Evolutionary conservation across 305 asterid species (phyloP), one percentile per base, ranked within the genome.

Genomic region (Fraxinus dipetala): DNA sequence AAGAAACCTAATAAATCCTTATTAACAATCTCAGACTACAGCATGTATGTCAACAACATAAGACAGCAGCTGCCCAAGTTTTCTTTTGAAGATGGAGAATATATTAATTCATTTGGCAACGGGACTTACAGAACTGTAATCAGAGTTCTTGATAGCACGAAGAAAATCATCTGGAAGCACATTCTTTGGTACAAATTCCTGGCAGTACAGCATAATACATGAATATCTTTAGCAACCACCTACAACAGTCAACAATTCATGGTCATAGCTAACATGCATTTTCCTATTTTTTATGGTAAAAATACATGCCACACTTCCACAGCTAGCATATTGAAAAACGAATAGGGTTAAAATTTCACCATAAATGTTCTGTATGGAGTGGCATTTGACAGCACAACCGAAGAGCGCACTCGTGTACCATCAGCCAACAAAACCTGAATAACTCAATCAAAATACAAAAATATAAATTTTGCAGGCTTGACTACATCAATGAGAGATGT

Each of bases 281-380:
- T 67, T 22, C 77, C 75, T 56, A 35, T 78, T 30, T 20, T 69
- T 11, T 59, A 65, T 45, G 72, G 38, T 5, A 77, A 63, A 76
- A 36, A 75, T 48, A 9, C n/a, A 76, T 38, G 51, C 28, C 24
- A 32, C 63, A 80, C 43, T 32, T 69, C 8, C 75, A 28, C 75
- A 30, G 75, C 24, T 6, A 45, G 22, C 11, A 35, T 43, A 79
- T 79, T 78, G 81, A 80, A 84, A 78, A 63, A 74, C n/a, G 82
- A 80, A 36, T 11, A 72, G 79, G 61, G 63, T 35, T 35, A 59
- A 77, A 79, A 83, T 22, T 78, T 91, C 81, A 95, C 99, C 97
- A 80, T 82, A 85, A 95, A 95, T 85, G 98, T 95, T 84, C 81
- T 92, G 94, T 94, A 93, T n/a, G 99, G 98, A 43, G 99, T 95